These are phyloP conservation scores for Trichosporon inkin DNA, from an alignment of 1,284 basidiomycete species.

Conservation along the genomic window DNA sequence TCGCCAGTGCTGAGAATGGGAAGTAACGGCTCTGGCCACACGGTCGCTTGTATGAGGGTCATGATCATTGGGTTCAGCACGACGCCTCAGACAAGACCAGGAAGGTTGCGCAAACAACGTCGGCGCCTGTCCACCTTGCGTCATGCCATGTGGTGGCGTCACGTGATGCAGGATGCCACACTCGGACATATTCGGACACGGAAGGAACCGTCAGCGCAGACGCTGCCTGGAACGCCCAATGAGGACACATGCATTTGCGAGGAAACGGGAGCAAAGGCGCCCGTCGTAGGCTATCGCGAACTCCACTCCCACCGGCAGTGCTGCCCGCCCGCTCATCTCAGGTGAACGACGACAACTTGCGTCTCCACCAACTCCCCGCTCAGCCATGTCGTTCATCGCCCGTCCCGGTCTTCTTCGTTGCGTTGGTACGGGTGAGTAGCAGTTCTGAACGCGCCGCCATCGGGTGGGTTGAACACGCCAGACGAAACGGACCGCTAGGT, in stretches of 20 bases:
- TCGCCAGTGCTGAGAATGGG: no score
- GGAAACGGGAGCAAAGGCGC: background rate
- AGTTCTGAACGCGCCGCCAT: background rate
- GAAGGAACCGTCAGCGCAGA: background rate
- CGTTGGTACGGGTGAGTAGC: constrained; percentile 20
- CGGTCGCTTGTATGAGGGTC: no score
- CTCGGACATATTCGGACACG: constrained; percentile 8
- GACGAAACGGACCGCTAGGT: background rate
- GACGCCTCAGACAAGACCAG: no score
- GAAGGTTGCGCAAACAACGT: no score
- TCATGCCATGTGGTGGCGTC: no score
- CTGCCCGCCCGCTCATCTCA: constrained; percentile 4
- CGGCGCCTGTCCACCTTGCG: no score
- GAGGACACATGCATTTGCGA: background rate
- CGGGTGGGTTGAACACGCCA: background rate
- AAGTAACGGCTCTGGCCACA: no score
- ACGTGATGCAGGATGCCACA: background rate
- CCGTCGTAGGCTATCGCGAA: background rate
- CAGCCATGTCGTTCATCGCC: constrained; percentile 19
- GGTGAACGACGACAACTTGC: background rate
- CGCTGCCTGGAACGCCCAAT: background rate
- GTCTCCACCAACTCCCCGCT: constrained; percentile 5
- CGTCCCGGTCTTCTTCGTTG: constrained; percentile 25
- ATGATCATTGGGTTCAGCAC: no score
- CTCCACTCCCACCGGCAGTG: constrained; percentile 8